Base-by-base conservation (phyloP, 2,329 filamentous ascomycete genomes). In the Pseudogymnoascus sp. region DNA sequence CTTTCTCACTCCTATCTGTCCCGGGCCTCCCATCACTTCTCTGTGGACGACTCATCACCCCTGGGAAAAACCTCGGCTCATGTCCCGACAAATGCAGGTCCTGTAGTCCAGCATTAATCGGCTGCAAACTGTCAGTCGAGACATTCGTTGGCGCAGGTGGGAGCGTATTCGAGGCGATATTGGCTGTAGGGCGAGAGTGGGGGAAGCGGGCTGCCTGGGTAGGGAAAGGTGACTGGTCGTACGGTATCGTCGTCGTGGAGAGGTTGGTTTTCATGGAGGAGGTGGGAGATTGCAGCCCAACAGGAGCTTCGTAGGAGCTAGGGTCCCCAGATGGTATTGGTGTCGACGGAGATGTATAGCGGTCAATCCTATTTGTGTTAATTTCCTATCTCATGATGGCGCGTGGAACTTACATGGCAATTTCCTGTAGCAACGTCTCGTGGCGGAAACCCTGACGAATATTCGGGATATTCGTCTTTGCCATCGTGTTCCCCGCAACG, bases 381-480 rank as follows among this genome's bases (percentile, higher is more conserved):
- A 63, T 57, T 54, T 35, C n/a, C 7, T 22, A 7, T 37, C n/a
- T 57, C 7, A 7, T 33, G 9, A 4, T 11, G 33, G 28, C 7
- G 7, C 9, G 16, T 7, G n/a, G 12, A 61, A 79, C 86, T 81
- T 78, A 93, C 93, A 97, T 89, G 58, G 86, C 83, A 68, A 90
- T 80, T 75, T 99, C 94, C 69, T 93, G 88, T 60, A 87, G 75
- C 68, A 95, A 78, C 0, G 93, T 97, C 69, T 95, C 88, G 69
- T 96, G 86, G 61, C 94, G 82, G 72, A 95, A 99, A 57, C 90
- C 89, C 72, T 95, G 90, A 60, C 94, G 83, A 63, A 96, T 88
- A 73, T 97, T 91, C 2, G 94, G 94, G 6, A 99, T 90, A 71
- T 99, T 99, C 63, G 91, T 96, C 76, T 97, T 97, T 59, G 89